phyloP scores from a whole-genome alignment of 495 filamentous ascomycete species.

The Lasiosphaeria ovina region DNA sequence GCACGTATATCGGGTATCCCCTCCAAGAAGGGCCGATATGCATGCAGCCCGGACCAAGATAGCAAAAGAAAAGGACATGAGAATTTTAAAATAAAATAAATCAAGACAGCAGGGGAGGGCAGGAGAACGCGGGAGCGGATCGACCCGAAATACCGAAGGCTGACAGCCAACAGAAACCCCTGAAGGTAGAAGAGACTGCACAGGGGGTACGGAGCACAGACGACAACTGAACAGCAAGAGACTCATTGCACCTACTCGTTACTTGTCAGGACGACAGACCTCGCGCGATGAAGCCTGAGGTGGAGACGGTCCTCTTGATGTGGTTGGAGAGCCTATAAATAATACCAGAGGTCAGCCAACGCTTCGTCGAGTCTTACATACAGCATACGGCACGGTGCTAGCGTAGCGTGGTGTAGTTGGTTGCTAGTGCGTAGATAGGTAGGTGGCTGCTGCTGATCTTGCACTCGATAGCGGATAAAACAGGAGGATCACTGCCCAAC shows the following conservation, averaged over 20 bases:
- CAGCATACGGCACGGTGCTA: neutral
- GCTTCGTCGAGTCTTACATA: no score
- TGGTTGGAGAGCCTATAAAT: conserved; percentile 38
- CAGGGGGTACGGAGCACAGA: neutral
- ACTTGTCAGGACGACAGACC: conserved; percentile 75
- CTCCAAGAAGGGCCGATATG: conserved; percentile 18
- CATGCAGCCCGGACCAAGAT: conserved; percentile 9
- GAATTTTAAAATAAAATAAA: conserved; percentile 1
- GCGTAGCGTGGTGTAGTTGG: neutral
- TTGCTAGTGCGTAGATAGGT: neutral
- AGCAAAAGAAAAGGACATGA: conserved; percentile 4
- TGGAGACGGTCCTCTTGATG: conserved; percentile 53
- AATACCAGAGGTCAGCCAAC: neutral
- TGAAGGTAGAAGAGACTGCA: neutral
- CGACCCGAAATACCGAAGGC: neutral
- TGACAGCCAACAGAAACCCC: neutral
- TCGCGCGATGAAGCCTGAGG: conserved; percentile 79
- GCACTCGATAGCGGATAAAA: neutral
- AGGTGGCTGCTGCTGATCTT: neutral
- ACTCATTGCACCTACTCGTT: conserved; percentile 55
- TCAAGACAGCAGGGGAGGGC: conserved; percentile 1
- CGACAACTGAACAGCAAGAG: conserved; percentile 7
- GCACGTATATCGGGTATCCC: conserved; percentile 2
- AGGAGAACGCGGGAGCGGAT: neutral
- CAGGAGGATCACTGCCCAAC: no score